Base-by-base conservation (phyloP, 176 grass and related monocot species). In the Miscanthus lutarioriparius region DNA sequence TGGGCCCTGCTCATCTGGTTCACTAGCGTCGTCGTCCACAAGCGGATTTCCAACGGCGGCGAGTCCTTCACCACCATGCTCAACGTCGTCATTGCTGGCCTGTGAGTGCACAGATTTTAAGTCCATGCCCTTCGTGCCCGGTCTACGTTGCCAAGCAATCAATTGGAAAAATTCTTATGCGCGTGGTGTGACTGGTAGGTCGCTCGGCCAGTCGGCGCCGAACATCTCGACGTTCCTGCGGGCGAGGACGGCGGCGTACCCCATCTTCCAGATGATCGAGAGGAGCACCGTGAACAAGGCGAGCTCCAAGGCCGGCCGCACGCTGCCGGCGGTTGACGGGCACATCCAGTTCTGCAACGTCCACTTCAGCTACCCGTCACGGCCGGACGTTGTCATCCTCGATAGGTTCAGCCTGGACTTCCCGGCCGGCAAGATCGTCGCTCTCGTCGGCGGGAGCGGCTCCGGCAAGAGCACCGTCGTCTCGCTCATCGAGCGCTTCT, bases 21-120 rank as follows among this genome's bases (percentile, higher is more conserved):
- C 93, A 99, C 91, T 30, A 43, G 93, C 64, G 67, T 99, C 64
- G 78, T 92, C 37, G 89, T 96, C 78, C 96, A 99, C 85, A 96
- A 92, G 89, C 33, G 77, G 41, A 96, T 98, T 62, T 79, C 96
- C 43, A 98, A 94, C 30, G 96, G 96, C 45, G 96, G 96, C 68
- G 96, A 98, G 78, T 93, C 96, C 35, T 98, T 98, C 87, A 92
- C 96, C 82, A 98, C 93, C 73, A 98, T 95, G 96, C 89, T 98
- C 76, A 95, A 92, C 83, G 96, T 96, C 49, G 91, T 96, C 67
- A 92, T 98, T 51, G 75, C 96, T 17, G 96, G 96, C 70, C 64
- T 98, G 96, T 98, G 32, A 93, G 89, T 32, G 13, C 58, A 54
- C 35, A 54, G 5, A 70, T 23, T 25, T 19, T 20, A 53, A 9